A percentile compares a stretch with the other conserved stretches of the same genome.
phyloP scores from a whole-genome alignment of 768 basidiomycete species.

The Collybia sordida region DNA sequence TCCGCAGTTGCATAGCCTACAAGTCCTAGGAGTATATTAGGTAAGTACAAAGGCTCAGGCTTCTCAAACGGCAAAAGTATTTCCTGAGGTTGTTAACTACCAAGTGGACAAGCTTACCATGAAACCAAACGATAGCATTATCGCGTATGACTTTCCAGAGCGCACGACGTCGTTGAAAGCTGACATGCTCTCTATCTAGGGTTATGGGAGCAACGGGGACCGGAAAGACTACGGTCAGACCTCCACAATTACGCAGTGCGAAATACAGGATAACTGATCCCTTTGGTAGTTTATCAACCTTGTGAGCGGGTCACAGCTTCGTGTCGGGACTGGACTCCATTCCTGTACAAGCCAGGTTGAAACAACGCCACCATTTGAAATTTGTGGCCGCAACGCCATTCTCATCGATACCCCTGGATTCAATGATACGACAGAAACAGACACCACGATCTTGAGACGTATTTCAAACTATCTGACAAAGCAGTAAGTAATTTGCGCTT shows the following conservation, averaged over 20 bases:
- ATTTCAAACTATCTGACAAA: background rate
- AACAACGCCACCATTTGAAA: background rate
- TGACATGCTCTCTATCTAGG: background rate
- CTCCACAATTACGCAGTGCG: background rate
- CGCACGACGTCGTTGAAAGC: too few relatives aligned
- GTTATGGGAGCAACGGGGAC: background rate
- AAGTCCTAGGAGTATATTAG: too few relatives aligned
- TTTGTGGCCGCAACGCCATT: background rate
- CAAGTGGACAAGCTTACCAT: too few relatives aligned
- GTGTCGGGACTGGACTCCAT: background rate
- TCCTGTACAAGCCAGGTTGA: conserved; percentile 3
- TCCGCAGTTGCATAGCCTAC: too few relatives aligned
- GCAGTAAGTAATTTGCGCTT: background rate
- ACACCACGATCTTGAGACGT: conserved; percentile 2
- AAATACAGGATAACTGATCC: background rate
- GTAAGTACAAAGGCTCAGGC: too few relatives aligned
- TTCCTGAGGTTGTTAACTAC: too few relatives aligned
- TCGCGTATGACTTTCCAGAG: too few relatives aligned
- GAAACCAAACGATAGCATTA: too few relatives aligned
- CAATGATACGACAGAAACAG: conserved; percentile 1
- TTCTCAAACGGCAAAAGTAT: too few relatives aligned
- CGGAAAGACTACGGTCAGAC: conserved; percentile 1
- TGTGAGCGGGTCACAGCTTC: background rate
- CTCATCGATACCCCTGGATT: conserved; percentile 20
- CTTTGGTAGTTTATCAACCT: conserved; percentile 2